Evolutionary conservation across 345 rosid genomes (phyloP).

Genomic region (Cardiospermum halicacabum): DNA sequence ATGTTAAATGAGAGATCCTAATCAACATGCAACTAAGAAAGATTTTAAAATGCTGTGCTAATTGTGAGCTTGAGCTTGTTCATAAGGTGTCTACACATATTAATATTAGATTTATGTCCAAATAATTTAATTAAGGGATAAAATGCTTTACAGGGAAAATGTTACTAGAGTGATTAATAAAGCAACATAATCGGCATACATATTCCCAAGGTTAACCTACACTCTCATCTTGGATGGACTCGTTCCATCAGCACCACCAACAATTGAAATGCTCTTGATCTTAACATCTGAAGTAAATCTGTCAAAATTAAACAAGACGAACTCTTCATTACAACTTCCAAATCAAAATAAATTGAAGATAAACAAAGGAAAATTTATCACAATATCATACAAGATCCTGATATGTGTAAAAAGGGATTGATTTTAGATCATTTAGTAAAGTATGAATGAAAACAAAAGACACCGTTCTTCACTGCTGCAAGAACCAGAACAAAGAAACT

Average conservation of each 20-base stretch:
- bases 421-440: background rate
- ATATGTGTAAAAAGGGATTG: background rate
- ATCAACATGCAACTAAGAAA: background rate
- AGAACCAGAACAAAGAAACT: no score
- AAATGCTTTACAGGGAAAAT: background rate
- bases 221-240: slow-evolving; percentile 95
- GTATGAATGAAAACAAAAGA: background rate
- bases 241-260: slow-evolving; percentile 89
- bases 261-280: slow-evolving; percentile 84
- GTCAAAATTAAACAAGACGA: slow-evolving; percentile 15
- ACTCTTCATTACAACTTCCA: background rate
- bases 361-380: background rate
- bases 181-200: background rate
- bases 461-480: background rate
- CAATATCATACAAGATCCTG: background rate
- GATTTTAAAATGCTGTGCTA: background rate
- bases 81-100: background rate
- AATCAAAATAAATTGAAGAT: background rate
- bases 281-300: slow-evolving; percentile 97
- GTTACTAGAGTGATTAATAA: background rate
- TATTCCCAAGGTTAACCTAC: slow-evolving; percentile 42
- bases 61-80: background rate
- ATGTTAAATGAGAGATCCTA: background rate
- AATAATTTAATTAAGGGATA: background rate
- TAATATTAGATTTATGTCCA: background rate